Evolutionary conservation across 179 eudicot species (phyloP), one percentile per base, ranked within the genome.

Genomic region (Actinidia polygama): DNA sequence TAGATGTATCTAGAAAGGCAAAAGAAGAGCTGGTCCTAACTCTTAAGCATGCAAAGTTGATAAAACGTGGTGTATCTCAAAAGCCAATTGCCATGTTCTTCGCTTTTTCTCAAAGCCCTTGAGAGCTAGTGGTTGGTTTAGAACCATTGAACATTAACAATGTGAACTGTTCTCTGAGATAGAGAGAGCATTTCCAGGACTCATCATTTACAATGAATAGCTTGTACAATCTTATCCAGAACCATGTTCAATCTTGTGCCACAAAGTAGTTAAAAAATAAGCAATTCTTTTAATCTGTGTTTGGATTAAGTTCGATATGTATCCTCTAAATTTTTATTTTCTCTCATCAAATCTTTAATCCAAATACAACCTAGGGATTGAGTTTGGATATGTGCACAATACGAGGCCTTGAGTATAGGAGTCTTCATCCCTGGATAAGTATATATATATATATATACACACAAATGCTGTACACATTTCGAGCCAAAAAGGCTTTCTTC

Each of bases 231-330:
- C n/a, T n/a, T n/a, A n/a, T n/a, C n/a, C n/a, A n/a, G n/a, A n/a
- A n/a, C n/a, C n/a, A n/a, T n/a, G n/a, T n/a, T n/a, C n/a, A n/a
- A n/a, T 7, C n/a, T 19, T 47, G 76, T 72, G 57, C 76, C 57
- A 16, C 55, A 71, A 47, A 71, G 75, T 7, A 47, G 75, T 46
- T 71, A 15, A 23, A 71, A 24, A 71, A 71, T 24, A 71, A 71
- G 4, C 30, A 50, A 70, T 36, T 4, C 73, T 36, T 15, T 36
- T 68, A n/a, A n/a, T n/a, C n/a, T n/a, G n/a, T n/a, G n/a, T n/a
- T n/a, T n/a, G n/a, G n/a, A n/a, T n/a, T n/a, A n/a, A n/a, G n/a
- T n/a, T n/a, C n/a, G n/a, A n/a, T n/a, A n/a, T n/a, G n/a, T n/a
- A n/a, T n/a, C n/a, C n/a, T n/a, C n/a, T n/a, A n/a, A n/a, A n/a